A percentile compares a stretch with the other conserved stretches of the same genome.
Conservation (phyloP, 2,329 filamentous ascomycete genomes). For the Raffaelea ambrosiae region DNA sequence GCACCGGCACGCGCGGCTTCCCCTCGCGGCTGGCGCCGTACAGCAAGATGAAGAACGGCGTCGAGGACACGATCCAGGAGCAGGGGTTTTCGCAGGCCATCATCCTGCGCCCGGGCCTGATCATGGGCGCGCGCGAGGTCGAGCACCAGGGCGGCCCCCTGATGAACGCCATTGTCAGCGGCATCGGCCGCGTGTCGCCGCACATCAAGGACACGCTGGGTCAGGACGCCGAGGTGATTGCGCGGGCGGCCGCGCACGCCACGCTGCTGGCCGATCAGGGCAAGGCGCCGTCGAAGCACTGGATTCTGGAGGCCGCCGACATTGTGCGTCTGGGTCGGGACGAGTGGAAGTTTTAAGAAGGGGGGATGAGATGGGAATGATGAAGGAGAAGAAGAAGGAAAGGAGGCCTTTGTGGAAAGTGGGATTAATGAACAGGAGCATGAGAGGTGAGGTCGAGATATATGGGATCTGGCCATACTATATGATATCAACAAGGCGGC, state of each 20-base stretch:
- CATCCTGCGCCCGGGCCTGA: slow-evolving; percentile 64
- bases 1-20: slow-evolving; percentile 36
- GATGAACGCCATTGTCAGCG: slow-evolving; percentile 44
- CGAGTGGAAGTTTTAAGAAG: slow-evolving; percentile 38
- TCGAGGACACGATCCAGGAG: slow-evolving; percentile 68
- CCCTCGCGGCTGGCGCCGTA: slow-evolving; percentile 35
- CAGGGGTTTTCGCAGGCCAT: slow-evolving; percentile 71
- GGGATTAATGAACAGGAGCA: too few relatives aligned
- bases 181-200: slow-evolving; percentile 43
- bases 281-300: slow-evolving; percentile 50
- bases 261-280: slow-evolving; percentile 48
- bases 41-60: slow-evolving; percentile 73
- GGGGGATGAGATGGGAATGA: background rate
- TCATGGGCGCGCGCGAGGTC: slow-evolving; percentile 62
- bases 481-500: too few relatives aligned
- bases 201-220: slow-evolving; percentile 57
- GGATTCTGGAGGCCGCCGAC: slow-evolving; percentile 51
- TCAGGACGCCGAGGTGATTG: slow-evolving; percentile 69
- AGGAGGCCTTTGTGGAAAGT: background rate
- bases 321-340: slow-evolving; percentile 59
- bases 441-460: too few relatives aligned
- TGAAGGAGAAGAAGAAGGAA: background rate
- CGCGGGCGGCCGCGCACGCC: slow-evolving; percentile 54
- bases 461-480: too few relatives aligned
- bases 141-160: slow-evolving; percentile 50